Percentiles rank a stretch among this genome's conserved stretches.
Conservation (phyloP, 371 early-diverging fungal genomes). For the Mortierella sp. region DNA sequence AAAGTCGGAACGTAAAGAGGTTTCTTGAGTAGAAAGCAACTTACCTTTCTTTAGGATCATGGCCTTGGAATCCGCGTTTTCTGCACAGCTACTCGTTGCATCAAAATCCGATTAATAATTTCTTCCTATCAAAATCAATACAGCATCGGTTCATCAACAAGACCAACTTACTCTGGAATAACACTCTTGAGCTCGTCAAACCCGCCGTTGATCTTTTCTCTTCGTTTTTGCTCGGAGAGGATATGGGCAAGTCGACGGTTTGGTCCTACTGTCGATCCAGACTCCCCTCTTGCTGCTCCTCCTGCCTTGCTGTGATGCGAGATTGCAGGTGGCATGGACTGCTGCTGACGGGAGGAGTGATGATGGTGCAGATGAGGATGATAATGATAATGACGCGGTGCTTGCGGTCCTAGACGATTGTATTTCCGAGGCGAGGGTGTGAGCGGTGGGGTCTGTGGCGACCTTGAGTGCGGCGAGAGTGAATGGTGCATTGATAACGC, state of each 20-base stretch:
- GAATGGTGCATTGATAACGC: too few relatives aligned
- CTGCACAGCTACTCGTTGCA: slow-evolving; percentile 32
- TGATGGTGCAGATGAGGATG: slow-evolving; percentile 15
- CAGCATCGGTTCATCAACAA: not conserved
- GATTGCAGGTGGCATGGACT: not conserved
- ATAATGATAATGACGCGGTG: slow-evolving; percentile 7
- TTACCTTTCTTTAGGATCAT: slow-evolving; percentile 47
- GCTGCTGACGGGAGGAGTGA: not conserved
- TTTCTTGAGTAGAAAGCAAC: too few relatives aligned
- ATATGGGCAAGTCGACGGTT: slow-evolving; percentile 59
- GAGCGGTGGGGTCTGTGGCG: slow-evolving; percentile 35
- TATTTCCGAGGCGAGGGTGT: slow-evolving; percentile 37
- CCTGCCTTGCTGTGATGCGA: not conserved
- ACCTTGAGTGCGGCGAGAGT: slow-evolving; percentile 17
- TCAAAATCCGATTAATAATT: not conserved
- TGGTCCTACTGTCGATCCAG: slow-evolving; percentile 23
- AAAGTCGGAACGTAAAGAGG: too few relatives aligned
- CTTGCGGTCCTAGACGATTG: not conserved
- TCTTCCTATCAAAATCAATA: not conserved
- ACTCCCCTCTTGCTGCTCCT: slow-evolving; percentile 4
- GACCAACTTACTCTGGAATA: slow-evolving; percentile 50
- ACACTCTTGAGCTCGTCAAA: slow-evolving; percentile 59
- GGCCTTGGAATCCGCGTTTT: slow-evolving; percentile 50
- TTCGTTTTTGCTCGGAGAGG: slow-evolving; percentile 56
- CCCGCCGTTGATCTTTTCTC: slow-evolving; percentile 59